These are phyloP conservation scores for Umbelopsis ramanniana DNA, from an alignment of 192 early-diverging fungal genomes.

Conservation along the genomic window DNA sequence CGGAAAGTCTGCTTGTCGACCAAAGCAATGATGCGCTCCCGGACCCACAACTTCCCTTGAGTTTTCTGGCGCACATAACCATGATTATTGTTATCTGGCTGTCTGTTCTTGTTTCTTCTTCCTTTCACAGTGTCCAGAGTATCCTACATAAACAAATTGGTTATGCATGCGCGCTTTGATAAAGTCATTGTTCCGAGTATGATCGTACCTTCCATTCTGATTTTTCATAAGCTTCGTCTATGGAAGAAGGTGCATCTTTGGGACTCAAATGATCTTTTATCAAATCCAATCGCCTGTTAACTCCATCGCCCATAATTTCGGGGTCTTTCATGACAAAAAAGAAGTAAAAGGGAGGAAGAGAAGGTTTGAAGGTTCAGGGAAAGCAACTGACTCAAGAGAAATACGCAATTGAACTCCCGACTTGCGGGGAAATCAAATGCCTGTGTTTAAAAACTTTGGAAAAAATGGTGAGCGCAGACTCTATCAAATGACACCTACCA, in stretches of 20 bases:
- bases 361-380: background rate
- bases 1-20: constrained; percentile 35
- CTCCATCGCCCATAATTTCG: background rate
- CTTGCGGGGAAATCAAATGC: background rate
- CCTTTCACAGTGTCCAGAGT: constrained; percentile 27
- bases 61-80: constrained; percentile 45
- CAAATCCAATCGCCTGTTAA: background rate
- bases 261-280: background rate
- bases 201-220: constrained; percentile 41
- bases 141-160: constrained; percentile 6
- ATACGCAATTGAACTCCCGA: background rate
- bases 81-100: constrained; percentile 24
- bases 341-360: background rate
- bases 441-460: background rate
- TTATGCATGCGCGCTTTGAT: no score
- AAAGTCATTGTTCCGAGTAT: background rate
- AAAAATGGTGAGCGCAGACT: no score
- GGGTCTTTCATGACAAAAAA: background rate
- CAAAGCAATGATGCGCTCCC: constrained; percentile 36
- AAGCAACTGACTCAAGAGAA: constrained; percentile 16
- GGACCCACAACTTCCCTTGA: constrained; percentile 35
- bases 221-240: constrained; percentile 33
- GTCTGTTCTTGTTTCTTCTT: constrained; percentile 24
- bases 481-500: background rate
- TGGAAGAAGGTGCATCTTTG: background rate